Evolutionary conservation across 768 basidiomycete genomes (phyloP).

Genomic region (Phylloporus arenicola): DNA sequence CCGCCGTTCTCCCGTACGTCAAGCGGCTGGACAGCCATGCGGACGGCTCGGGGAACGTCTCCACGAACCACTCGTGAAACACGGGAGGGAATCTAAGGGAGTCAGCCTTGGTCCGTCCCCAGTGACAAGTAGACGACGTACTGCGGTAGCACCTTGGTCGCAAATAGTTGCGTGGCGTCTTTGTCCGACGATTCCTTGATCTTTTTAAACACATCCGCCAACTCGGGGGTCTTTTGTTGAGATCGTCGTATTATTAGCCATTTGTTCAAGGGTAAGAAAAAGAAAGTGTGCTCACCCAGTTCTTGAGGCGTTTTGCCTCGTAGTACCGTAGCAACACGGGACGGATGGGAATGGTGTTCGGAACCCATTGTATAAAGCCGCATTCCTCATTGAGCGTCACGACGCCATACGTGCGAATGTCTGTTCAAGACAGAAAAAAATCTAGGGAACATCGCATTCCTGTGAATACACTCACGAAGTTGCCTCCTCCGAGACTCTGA

Average conservation of each 20-base stretch:
- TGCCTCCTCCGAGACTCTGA: slow-evolving; percentile 89
- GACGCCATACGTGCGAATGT: slow-evolving; percentile 97
- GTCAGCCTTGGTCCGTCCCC: neutral
- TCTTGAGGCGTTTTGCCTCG: slow-evolving; percentile 40
- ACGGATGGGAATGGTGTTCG: slow-evolving; percentile 81
- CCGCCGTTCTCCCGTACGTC: slow-evolving; percentile 81
- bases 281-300: slow-evolving; percentile 40
- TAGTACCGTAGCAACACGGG: slow-evolving; percentile 69
- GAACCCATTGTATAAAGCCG: slow-evolving; percentile 98
- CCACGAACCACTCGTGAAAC: slow-evolving; percentile 96
- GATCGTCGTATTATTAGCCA: neutral
- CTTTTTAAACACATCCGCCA: slow-evolving; percentile 42
- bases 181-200: slow-evolving; percentile 49
- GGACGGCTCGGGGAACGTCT: slow-evolving; percentile 94
- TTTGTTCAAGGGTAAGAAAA: neutral
- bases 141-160: slow-evolving; percentile 50
- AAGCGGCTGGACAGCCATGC: slow-evolving; percentile 91
- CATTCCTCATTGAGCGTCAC: slow-evolving; percentile 96
- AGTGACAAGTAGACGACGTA: slow-evolving; percentile 29
- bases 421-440: slow-evolving; percentile 24
- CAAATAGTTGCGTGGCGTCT: slow-evolving; percentile 49
- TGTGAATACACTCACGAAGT: slow-evolving; percentile 56
- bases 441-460: neutral
- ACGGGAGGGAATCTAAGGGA: slow-evolving; percentile 60
- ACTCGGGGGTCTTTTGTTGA: slow-evolving; percentile 36